Evolutionary conservation across 148 eudicot species (phyloP).

Genomic region (Rhododendron molle): DNA sequence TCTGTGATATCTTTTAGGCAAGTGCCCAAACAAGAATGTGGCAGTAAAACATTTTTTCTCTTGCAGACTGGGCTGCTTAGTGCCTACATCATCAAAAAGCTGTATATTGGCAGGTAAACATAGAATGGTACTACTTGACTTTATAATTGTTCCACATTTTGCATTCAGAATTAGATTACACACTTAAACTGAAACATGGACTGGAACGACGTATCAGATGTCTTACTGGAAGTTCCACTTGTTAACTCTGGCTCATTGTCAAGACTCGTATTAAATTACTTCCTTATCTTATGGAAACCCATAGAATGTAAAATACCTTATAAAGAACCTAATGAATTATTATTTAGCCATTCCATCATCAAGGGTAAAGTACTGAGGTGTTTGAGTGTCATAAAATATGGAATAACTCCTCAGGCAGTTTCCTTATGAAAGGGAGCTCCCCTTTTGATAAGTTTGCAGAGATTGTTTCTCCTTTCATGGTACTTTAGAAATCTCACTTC

Average conservation of each 20-base stretch:
- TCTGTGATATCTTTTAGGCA: background rate
- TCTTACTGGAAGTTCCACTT: background rate
- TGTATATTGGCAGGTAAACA: slow-evolving; percentile 69
- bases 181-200: background rate
- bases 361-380: background rate
- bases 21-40: background rate
- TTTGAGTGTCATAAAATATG: background rate
- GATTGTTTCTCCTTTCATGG: background rate
- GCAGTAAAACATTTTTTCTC: slow-evolving; percentile 4
- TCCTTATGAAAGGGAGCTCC: background rate
- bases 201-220: background rate
- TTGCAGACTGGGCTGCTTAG: slow-evolving; percentile 77
- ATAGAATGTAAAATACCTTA: background rate
- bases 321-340: background rate
- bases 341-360: background rate
- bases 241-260: background rate
- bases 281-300: background rate
- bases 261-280: background rate
- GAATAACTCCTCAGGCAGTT: background rate
- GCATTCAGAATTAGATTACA: background rate
- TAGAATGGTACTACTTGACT: background rate
- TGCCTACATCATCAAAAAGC: slow-evolving; percentile 62
- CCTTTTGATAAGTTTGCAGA: background rate
- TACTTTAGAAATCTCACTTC: background rate
- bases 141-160: background rate